Evolutionary conservation across 805 yeast genomes (phyloP), one percentile per base, ranked within the genome.

Genomic region (Kodamaea kakaduensis): DNA sequence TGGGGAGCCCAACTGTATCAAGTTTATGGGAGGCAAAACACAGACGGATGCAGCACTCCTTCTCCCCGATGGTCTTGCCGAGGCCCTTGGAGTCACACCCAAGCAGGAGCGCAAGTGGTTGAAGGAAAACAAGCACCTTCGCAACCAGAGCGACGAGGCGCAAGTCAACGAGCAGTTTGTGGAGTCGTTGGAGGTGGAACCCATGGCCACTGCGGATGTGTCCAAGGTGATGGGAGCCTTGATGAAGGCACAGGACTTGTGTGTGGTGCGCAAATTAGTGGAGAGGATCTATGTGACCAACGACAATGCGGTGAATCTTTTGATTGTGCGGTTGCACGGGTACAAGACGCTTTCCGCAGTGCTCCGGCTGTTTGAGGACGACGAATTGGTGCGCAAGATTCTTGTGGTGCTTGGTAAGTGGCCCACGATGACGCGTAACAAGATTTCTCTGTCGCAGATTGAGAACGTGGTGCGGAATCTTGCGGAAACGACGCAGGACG

Each of bases 1-100:
- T 64, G 96, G 95, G 3, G 94, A 88, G 45, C 70, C 83, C 18
- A 89, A 87, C 59, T 90, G 98, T 71, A 72, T 87, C 27, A 96
- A 97, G 21, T 81, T 83, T 46, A 77, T 90, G 67, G 98, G 97
- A 45, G 98, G 98, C 32, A 89, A 88, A 59, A 90, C 96, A 2
- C 98, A 93, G 63, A 88, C 97, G 2, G 95, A 88, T 47, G 84
- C 90, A 20, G 90, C 90, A 1, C 71, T 85, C 25, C 63, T 86
- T 38, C 69, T 90, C 32, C 96, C 97, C 2, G 90, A 85, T 43
- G 75, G 78, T 16, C 72, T 84, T 22, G 78, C 93, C 7, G 94
- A 84, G 43, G 97, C 96, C 0, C 69, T 93, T 31, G 95, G 95
- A 13, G 81, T 89, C 7, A 66, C 75, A 9, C 64, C 75, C 1